A percentile compares a stretch with the other conserved stretches of the same genome.
phyloP scores from a whole-genome alignment of 441 rosid species.

The Croton laevigatus region DNA sequence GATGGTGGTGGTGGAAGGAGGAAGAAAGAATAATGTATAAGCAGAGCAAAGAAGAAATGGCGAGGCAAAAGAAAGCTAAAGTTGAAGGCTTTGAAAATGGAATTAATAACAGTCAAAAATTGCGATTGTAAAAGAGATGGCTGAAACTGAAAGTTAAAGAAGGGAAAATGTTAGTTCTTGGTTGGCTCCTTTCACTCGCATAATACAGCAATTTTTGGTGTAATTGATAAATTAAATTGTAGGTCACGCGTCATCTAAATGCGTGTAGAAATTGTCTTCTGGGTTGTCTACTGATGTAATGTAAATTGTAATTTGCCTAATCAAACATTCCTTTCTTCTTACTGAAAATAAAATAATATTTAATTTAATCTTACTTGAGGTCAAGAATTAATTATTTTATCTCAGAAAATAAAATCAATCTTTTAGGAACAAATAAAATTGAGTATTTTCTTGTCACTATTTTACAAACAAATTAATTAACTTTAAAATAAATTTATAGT shows the following conservation, averaged over 20 bases:
- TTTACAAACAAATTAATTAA: too few species aligned
- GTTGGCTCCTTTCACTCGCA: background rate
- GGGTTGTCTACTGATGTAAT: background rate
- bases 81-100: background rate
- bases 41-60: background rate
- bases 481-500: too few species aligned
- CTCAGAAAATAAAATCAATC: too few species aligned
- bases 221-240: background rate
- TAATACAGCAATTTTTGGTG: background rate
- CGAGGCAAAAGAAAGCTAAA: background rate
- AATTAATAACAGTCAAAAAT: background rate
- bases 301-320: background rate
- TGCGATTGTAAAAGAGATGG: background rate
- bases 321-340: background rate
- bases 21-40: background rate
- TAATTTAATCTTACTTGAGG: too few species aligned
- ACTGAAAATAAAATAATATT: too few species aligned
- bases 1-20: background rate
- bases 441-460: too few species aligned
- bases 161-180: too few species aligned
- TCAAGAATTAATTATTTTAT: too few species aligned
- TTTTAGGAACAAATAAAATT: too few species aligned
- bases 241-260: background rate
- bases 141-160: background rate
- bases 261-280: background rate